Evolutionary conservation across 495 filamentous ascomycete species (phyloP), one percentile per base, ranked within the genome.

Genomic region (Xylaria nigripes): DNA sequence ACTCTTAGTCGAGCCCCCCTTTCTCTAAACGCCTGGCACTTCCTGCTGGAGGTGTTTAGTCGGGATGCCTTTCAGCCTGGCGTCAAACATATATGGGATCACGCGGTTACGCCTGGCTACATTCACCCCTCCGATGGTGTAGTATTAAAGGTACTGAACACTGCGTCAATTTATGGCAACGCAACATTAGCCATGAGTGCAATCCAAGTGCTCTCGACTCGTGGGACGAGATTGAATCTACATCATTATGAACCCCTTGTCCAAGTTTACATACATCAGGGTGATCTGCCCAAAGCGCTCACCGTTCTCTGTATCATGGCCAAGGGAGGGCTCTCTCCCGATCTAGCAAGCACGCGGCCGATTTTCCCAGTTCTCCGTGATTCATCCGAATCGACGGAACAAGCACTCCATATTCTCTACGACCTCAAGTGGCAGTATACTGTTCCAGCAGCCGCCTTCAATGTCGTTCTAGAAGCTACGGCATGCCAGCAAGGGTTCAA

Each of bases 181-280:
- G 64, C 78, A n/a, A 61, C 70, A 0, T 72, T 96, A n/a, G 86
- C 85, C 10, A 81, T 80, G 10, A 72, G 78, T 49, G 84, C 81
- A 36, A 75, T 90, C 57, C 77, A 79, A 40, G 62, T 75, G 36
- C 74, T 86, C 16, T 77, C 77, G 0, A 65, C 75, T 3, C 74
- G 81, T 13, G 76, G 72, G 1, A 65, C 76, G 19, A 66, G 72
- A 32, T 74, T 88, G 25, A 68, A 74, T 2, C 57, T 74, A 4
- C 76, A 84, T 45, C 87, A 95, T 62, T 95, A 93, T 69, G 87
- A 91, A 65, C 74, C 80, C 25, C 75, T 96, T 15, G 63, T 90
- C 18, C 79, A 86, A 51, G 74, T 82, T 30, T 86, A 94, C 63
- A 66, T 78, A n/a, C 63, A 60, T n/a, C 65, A 68, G 5, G 75